These are phyloP conservation scores for Didymella glomerata DNA, from an alignment of 2,329 filamentous ascomycete genomes.

Conservation along the genomic window DNA sequence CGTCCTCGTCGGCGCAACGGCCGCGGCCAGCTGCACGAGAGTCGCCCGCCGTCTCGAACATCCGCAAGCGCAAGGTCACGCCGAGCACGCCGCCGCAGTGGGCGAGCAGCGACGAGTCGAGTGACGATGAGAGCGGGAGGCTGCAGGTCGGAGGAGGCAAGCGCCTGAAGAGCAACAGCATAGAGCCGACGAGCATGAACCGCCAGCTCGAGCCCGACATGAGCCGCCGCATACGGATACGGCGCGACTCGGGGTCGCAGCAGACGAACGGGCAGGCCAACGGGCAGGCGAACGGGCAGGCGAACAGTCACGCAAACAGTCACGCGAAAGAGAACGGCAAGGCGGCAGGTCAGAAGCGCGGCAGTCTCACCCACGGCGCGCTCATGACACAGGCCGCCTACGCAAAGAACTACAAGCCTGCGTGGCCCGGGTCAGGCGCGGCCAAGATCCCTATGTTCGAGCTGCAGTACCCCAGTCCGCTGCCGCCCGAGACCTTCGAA, in stretches of 20 bases:
- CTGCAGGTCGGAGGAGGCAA: constrained; percentile 42
- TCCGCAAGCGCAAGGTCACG: constrained; percentile 46
- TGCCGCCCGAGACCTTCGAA: constrained; percentile 67
- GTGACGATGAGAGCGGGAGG: constrained; percentile 40
- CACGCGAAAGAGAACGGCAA: constrained; percentile 17
- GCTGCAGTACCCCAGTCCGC: constrained; percentile 84
- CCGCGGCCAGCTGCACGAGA: constrained; percentile 29
- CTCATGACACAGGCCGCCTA: constrained; percentile 53
- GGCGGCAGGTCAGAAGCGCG: constrained; percentile 15
- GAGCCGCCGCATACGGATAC: constrained; percentile 44
- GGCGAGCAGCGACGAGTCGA: constrained; percentile 45
- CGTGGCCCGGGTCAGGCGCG: constrained; percentile 54
- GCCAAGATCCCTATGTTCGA: constrained; percentile 62
- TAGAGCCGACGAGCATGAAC: constrained; percentile 48
- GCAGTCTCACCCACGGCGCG: constrained; percentile 52
- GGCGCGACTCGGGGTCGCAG: constrained; percentile 23
- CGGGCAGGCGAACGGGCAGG: constrained; percentile 16
- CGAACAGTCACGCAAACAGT: constrained; percentile 16
- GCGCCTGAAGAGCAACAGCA: constrained; percentile 48
- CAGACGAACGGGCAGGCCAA: background rate
- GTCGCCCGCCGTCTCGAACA: constrained; percentile 40
- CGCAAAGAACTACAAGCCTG: constrained; percentile 60
- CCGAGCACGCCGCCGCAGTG: constrained; percentile 47
- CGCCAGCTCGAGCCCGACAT: constrained; percentile 49
- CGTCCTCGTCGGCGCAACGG: constrained; percentile 23